A percentile compares a stretch with the other conserved stretches of the same genome.
phyloP scores from a whole-genome alignment of 345 rosid species.

The Citrus australasica region DNA sequence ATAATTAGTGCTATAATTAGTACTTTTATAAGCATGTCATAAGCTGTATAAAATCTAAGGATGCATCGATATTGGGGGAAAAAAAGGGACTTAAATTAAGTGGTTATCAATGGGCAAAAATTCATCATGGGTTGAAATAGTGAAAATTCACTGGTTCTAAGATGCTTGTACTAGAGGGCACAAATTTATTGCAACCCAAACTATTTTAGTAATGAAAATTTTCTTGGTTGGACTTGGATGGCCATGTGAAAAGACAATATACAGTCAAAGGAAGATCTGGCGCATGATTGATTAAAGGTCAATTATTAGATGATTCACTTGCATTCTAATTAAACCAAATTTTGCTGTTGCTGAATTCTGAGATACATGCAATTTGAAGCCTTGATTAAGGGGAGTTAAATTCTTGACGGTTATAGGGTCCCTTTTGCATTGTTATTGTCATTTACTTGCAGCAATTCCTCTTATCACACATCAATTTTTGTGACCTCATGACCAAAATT shows the following conservation, averaged over 20 bases:
- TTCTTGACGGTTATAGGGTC: slow-evolving; percentile 1
- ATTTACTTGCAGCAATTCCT: slow-evolving; percentile 6
- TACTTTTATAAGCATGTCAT: background rate
- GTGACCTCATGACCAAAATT: slow-evolving; percentile 28
- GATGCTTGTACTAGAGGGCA: background rate
- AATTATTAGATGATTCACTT: background rate
- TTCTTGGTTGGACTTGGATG: background rate
- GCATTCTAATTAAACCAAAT: background rate
- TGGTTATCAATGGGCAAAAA: background rate
- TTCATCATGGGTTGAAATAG: background rate
- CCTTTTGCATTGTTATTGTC: slow-evolving; percentile 11
- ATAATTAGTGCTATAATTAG: background rate
- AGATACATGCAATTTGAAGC: slow-evolving; percentile 1
- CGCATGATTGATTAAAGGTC: background rate
- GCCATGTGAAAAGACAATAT: background rate
- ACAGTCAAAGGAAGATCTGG: background rate
- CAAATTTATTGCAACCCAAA: background rate
- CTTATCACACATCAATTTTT: slow-evolving; percentile 16
- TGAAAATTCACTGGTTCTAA: background rate
- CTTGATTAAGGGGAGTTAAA: background rate
- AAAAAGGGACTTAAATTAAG: background rate
- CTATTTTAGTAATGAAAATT: background rate
- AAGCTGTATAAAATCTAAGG: background rate
- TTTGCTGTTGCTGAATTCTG: background rate
- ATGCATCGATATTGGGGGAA: background rate